Evolutionary conservation across 108 stramenopile genomes (phyloP).

Genomic region (Fistulifera solaris): DNA sequence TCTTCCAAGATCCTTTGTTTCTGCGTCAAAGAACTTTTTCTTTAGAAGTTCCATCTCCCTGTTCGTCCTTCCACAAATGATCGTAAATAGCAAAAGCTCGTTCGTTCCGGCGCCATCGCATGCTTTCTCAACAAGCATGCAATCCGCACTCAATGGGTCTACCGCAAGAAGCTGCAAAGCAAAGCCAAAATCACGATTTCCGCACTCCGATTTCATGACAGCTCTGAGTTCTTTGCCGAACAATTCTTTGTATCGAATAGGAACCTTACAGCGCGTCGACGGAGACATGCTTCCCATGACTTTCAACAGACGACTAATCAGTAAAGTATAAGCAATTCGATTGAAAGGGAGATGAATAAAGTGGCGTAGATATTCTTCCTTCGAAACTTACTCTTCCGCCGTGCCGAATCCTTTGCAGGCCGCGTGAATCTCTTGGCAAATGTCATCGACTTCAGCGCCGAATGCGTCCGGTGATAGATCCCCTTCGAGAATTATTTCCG

Average conservation of each 20-base stretch:
- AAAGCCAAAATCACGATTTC: conserved; percentile 42
- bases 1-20: conserved; percentile 40
- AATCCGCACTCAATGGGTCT: conserved; percentile 39
- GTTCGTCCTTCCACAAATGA: conserved; percentile 50
- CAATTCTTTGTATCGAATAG: conserved; percentile 37
- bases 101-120: conserved; percentile 46
- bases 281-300: conserved; percentile 22
- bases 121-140: conserved; percentile 40
- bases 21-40: conserved; percentile 48
- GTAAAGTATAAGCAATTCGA: no score
- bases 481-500: conserved; percentile 17
- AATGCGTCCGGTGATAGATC: conserved; percentile 38
- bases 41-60: conserved; percentile 52
- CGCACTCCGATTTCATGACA: conserved; percentile 47
- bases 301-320: conserved; percentile 22
- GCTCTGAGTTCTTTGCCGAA: conserved; percentile 32
- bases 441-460: conserved; percentile 29
- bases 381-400: conserved; percentile 11
- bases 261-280: conserved; percentile 29
- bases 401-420: conserved; percentile 27
- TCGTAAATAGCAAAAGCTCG: conserved; percentile 33
- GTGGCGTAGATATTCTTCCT: no score
- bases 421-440: conserved; percentile 18
- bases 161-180: conserved; percentile 38
- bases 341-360: no score